Evolutionary conservation across 257 asterid genomes (phyloP).

Genomic region (Fraxinus cuspidata): DNA sequence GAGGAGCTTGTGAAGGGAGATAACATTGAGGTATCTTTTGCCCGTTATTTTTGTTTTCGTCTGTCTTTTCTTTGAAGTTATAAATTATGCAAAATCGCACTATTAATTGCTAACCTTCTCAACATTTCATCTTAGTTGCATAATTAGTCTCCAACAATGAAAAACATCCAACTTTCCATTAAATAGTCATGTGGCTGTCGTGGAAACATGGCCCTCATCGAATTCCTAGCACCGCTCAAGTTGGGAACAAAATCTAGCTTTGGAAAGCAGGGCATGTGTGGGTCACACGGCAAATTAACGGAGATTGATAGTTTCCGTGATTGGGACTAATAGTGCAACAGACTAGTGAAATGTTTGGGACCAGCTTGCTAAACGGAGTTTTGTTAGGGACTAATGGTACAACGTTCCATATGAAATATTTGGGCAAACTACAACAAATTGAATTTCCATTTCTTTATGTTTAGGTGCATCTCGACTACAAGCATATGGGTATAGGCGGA

Average conservation of each 20-base stretch:
- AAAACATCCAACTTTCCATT: not conserved
- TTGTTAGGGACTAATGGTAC: not conserved
- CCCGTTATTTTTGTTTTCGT: not conserved
- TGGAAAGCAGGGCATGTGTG: too few relatives aligned
- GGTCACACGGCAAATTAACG: too few relatives aligned
- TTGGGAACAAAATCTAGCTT: too few relatives aligned
- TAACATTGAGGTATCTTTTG: conserved; percentile 66
- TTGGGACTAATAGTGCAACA: too few relatives aligned
- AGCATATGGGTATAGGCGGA: conserved; percentile 93
- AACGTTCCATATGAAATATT: too few relatives aligned
- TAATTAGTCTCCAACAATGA: not conserved
- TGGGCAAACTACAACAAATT: not conserved
- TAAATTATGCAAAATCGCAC: too few relatives aligned
- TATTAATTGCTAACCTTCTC: not conserved
- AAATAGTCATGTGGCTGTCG: not conserved
- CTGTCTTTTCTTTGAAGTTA: too few relatives aligned
- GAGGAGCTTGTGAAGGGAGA: conserved; percentile 75
- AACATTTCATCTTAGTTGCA: not conserved
- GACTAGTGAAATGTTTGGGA: too few relatives aligned
- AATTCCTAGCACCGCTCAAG: not conserved
- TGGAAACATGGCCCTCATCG: not conserved
- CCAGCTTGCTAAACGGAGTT: not conserved
- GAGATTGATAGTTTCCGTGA: too few relatives aligned
- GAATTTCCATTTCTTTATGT: conserved; percentile 12
- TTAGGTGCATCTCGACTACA: conserved; percentile 97